These are phyloP conservation scores for Entoloma clypeatum DNA, from an alignment of 1,284 basidiomycete species.

Conservation along the genomic window DNA sequence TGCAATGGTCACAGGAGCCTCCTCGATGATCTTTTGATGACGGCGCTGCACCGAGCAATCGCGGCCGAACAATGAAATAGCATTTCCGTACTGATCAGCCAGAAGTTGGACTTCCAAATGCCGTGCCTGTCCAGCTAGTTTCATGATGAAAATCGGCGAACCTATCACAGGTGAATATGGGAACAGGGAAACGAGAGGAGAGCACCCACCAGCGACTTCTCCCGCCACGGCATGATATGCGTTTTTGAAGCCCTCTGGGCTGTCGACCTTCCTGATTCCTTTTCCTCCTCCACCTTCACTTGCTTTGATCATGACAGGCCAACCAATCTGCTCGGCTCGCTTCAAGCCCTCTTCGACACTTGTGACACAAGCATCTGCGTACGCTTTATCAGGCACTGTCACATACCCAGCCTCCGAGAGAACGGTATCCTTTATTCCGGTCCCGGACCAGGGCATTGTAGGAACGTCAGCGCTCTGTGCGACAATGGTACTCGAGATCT, in stretches of 20 bases:
- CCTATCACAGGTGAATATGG: slow-evolving; percentile 45
- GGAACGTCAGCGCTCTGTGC: slow-evolving; percentile 98
- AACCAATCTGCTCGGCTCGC: slow-evolving; percentile 88
- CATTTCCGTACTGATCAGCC: slow-evolving; percentile 99
- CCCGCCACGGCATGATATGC: slow-evolving; percentile 91
- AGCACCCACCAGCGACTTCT: slow-evolving; percentile 85
- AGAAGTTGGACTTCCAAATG: slow-evolving; percentile 95
- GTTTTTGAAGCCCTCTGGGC: slow-evolving; percentile 86
- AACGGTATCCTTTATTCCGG: slow-evolving; percentile 87
- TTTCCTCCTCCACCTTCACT: slow-evolving; percentile 99
- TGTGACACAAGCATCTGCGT: slow-evolving; percentile 87
- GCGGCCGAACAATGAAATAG: slow-evolving; percentile 98
- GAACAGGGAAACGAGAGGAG: slow-evolving; percentile 8
- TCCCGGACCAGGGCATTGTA: slow-evolving; percentile 98
- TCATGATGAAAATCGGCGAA: slow-evolving; percentile 99
- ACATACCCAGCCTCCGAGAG: slow-evolving; percentile 90
- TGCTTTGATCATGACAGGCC: slow-evolving; percentile 99
- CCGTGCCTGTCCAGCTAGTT: slow-evolving; percentile 95
- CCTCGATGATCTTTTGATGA: slow-evolving; percentile 99
- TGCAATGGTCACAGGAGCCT: slow-evolving; percentile 98
- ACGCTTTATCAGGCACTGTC: slow-evolving; percentile 90
- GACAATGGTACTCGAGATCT: slow-evolving; percentile 99
- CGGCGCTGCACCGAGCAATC: slow-evolving; percentile 99
- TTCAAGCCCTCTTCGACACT: slow-evolving; percentile 86
- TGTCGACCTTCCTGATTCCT: slow-evolving; percentile 93